A percentile compares a stretch with the other conserved stretches of the same genome.
These are phyloP conservation scores for Pseudocercospora macadamiae DNA, from an alignment of 2,329 filamentous ascomycete genomes.

Conservation along the genomic window DNA sequence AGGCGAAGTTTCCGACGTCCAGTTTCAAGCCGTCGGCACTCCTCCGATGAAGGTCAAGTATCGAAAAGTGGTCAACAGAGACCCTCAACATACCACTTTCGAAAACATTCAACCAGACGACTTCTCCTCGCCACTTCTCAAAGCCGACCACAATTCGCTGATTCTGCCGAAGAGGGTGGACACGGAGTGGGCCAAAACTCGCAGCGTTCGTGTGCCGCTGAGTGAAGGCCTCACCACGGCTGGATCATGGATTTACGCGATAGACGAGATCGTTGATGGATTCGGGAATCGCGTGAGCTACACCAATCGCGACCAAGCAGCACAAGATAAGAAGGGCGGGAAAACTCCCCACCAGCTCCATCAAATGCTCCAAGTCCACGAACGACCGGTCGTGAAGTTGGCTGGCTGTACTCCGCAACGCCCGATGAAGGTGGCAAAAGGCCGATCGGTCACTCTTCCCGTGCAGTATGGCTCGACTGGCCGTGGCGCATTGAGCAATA, in stretches of 20 bases:
- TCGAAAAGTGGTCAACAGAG: conserved; percentile 81
- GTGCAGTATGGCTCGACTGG: conserved; percentile 69
- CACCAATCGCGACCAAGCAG: conserved; percentile 67
- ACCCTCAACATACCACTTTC: conserved; percentile 82
- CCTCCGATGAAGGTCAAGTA: conserved; percentile 93
- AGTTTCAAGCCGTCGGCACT: conserved; percentile 81
- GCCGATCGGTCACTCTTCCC: conserved; percentile 68
- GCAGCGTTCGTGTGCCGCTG: conserved; percentile 75
- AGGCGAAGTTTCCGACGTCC: conserved; percentile 83
- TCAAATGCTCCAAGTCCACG: conserved; percentile 82
- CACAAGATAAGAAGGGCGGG: conserved; percentile 47
- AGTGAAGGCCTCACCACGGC: conserved; percentile 84
- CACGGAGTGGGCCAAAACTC: conserved; percentile 77
- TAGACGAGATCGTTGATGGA: conserved; percentile 90
- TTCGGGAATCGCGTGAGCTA: conserved; percentile 87
- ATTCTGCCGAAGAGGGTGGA: conserved; percentile 64
- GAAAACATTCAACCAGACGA: conserved; percentile 93
- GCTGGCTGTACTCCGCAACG: conserved; percentile 75
- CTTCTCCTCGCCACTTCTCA: conserved; percentile 75
- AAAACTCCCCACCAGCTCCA: conserved; percentile 60
- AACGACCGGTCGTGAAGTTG: conserved; percentile 75
- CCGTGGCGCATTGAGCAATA: conserved; percentile 59
- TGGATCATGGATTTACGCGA: conserved; percentile 84
- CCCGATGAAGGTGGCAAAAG: conserved; percentile 82
- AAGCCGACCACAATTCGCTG: conserved; percentile 55